Evolutionary conservation across 345 rosid genomes (phyloP).

Genomic region (sweet orange (Citrus sinensis)): DVS_A1.0 CM039168.1:9820001-9820500

Average conservation of each 20-base stretch:
- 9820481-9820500: constrained; percentile 27
- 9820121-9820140: constrained; percentile 46
- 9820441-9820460: constrained; percentile 64
- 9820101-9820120: constrained; percentile 42
- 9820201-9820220: constrained; percentile 80
- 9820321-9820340: constrained; percentile 13
- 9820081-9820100: constrained; percentile 70
- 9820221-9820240: constrained; percentile 81
- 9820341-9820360: constrained; percentile 54
- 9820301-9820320: background rate
- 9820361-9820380: constrained; percentile 75
- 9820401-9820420: constrained; percentile 66
- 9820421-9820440: constrained; percentile 78
- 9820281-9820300: background rate
- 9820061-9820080: constrained; percentile 52
- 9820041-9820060: constrained; percentile 74
- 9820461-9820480: constrained; percentile 78
- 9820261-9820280: background rate
- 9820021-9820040: constrained; percentile 43
- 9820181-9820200: constrained; percentile 63
- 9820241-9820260: constrained; percentile 52
- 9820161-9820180: constrained; percentile 56
- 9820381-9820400: constrained; percentile 72
- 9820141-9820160: constrained; percentile 45
- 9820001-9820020: constrained; percentile 59